Base-by-base conservation (phyloP, 306 rosid genomes). In the Rubus parviflorus region DNA sequence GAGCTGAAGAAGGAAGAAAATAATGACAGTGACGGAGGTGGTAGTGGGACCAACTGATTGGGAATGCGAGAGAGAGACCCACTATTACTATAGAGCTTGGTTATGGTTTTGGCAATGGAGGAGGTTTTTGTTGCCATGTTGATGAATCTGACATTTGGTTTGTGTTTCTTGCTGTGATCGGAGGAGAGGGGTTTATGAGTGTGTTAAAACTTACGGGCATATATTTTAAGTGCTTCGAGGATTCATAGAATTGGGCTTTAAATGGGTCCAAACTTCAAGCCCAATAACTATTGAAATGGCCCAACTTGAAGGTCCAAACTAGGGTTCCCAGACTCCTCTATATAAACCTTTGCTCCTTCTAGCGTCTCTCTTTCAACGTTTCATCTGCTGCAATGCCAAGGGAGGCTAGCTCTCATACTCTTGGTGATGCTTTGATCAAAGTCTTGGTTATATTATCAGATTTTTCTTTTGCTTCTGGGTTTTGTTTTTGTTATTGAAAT, bases 171-270 rank as follows among this genome's bases (percentile, higher is more conserved):
- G 42, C 53, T 45, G 42, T 30, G 56, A 57, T 73, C 52, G 48
- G 54, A 68, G 20, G 61, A 47, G 40, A 63, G 81, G 92, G 89
- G 86, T 84, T 85, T 88, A 81, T n/a, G 81, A 12, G 30, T n/a
- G 14, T 3, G 35, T 19, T 11, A 1, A 4, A 23, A 15, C 41
- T 17, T 30, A 3, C 17, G 25, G 30, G 60, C 23, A 11, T 0
- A 23, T 19, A 17, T 2, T 70, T 25, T 1, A 3, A 1, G 15
- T 17, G 12, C n/a, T n/a, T n/a, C 0, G 17, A 17, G 30, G 49
- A 2, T 40, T 0, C 15, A 11, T 9, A 43, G 9, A 10, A 0
- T 57, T 73, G 11, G 20, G 45, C 69, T 45, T 60, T 45, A 25
- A 4, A 16, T 1, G 30, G 12, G 68, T 58, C 66, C 6, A 40